Conservation (phyloP, 2,329 filamentous ascomycete genomes). For the Aspergillus neotritici region DNA sequence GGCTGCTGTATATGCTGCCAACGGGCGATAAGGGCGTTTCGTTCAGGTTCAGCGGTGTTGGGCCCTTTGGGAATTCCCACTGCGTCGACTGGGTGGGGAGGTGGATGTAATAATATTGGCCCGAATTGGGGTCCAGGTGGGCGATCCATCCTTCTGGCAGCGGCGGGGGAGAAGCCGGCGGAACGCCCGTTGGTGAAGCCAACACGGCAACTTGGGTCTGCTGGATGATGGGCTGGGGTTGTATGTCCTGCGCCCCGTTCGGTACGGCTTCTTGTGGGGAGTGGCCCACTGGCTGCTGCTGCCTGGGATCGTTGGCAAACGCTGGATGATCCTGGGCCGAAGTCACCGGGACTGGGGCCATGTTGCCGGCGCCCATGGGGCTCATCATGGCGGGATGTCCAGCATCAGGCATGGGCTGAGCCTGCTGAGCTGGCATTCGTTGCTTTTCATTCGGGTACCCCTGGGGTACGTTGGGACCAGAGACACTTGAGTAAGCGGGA, state of each 20-base stretch:
- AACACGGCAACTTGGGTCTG: slow-evolving; percentile 25
- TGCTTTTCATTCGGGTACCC: slow-evolving; percentile 76
- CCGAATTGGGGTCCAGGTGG: slow-evolving; percentile 89
- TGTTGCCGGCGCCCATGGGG: slow-evolving; percentile 16
- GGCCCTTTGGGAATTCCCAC: slow-evolving; percentile 97
- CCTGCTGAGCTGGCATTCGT: slow-evolving; percentile 36
- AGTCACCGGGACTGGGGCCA: slow-evolving; percentile 25
- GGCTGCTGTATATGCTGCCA: slow-evolving; percentile 64
- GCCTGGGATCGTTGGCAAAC: slow-evolving; percentile 76
- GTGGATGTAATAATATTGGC: slow-evolving; percentile 98
- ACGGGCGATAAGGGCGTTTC: slow-evolving; percentile 77
- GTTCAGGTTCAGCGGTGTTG: slow-evolving; percentile 80
- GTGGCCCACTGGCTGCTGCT: slow-evolving; percentile 28
- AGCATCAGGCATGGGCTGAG: slow-evolving; percentile 10
- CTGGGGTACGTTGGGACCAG: slow-evolving; percentile 45
- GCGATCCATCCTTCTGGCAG: slow-evolving; percentile 98
- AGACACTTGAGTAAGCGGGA: slow-evolving; percentile 86
- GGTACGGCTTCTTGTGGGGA: slow-evolving; percentile 36
- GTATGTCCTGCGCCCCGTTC: slow-evolving; percentile 8
- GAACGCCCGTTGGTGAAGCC: slow-evolving; percentile 42
- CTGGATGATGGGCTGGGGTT: slow-evolving; percentile 16
- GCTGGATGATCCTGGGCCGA: slow-evolving; percentile 66
- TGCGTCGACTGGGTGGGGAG: slow-evolving; percentile 91
- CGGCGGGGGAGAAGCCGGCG: slow-evolving; percentile 80
- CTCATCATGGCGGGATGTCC: slow-evolving; percentile 24